Evolutionary conservation across 2,329 filamentous ascomycete species (phyloP), one percentile per base, ranked within the genome.

Genomic region (Cladosporium sp.): DNA sequence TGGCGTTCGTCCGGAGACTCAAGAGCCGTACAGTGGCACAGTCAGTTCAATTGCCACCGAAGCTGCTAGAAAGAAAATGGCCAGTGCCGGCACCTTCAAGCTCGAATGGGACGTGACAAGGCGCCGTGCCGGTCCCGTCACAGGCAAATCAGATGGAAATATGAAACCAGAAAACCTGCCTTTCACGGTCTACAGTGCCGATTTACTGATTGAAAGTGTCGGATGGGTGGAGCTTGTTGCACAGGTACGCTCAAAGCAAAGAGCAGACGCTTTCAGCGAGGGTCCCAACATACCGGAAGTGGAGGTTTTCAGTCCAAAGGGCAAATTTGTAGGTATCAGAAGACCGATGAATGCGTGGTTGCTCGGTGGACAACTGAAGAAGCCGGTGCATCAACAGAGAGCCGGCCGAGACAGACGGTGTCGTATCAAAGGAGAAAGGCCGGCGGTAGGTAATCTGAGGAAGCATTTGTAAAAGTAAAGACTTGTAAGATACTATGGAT

Each of bases 191-290:
- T 77, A 93, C 54, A 83, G 86, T 7, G 80, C 85, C 0, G 95
- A 99, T 64, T 83, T 99, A 19, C 73, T 99, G 12, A 83, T 99
- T 43, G 92, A 97, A 67, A 90, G 93, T 2, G 85, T 90, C 20
- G 93, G 93, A 7, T 99, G 95, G 88, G 79, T 99, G 2, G 93
- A 99, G 69, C 69, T 99, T 36, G 84, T 84, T 1, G 85, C 85
- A 3, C 92, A 99, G 70, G 82, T 95, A 8, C 82, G 92, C 1
- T 64, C 62, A 20, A 52, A 56, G 18, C 17, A 18, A 41, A 5
- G 51, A 58, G 3, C 51, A 12, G 38, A 66, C 52, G 58, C 58
- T 37, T 48, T 61, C 37, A 50, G 53, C 27, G 54, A 41, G 7
- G 52, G 19, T 51, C 29, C 42, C 22, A 9, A 40, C 48, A 38